Evolutionary conservation across 23 red algal genomes (phyloP), one percentile per base, ranked within the genome.

Genomic region (Chondrus crispus): DNA sequence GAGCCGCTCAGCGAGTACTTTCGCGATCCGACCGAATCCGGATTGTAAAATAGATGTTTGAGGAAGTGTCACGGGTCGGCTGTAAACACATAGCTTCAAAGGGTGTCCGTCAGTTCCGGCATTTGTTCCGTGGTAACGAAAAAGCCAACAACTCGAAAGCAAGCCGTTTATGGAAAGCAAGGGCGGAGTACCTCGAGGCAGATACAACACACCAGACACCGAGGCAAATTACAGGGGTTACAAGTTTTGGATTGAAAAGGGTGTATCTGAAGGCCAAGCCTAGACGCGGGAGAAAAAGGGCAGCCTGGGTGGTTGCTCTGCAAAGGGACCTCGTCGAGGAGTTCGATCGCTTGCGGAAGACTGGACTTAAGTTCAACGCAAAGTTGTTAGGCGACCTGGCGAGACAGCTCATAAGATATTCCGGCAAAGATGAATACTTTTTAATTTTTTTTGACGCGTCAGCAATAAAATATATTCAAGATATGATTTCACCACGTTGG

Each of bases 281-380:
- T n/a, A n/a, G n/a, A n/a, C n/a, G n/a, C n/a, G n/a, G n/a, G n/a
- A n/a, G n/a, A n/a, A n/a, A n/a, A n/a, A n/a, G n/a, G n/a, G n/a
- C n/a, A n/a, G n/a, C n/a, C n/a, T 85, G 2, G 81, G 81, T 85
- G 2, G 2, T 5, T 1, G 81, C 55, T 38, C 2, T 85, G 32
- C 62, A 85, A 46, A 2, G 4, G 10, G 81, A 85, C 48, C 41
- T 85, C 5, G 20, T 85, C 49, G 28, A 85, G 37, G 55, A 85
- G 12, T 85, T 85, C 81, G 68, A 69, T 44, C 20, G 62, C 1
- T 58, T 69, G 35, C 20, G 55, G 5, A 63, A 69, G n/a, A 38
- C 55, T 2, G 53, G 55, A 2, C 20, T 85, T 48, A 69, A 85
- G 42, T 68, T 66, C 55, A 85, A 85, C 68, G 3, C 16, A 45